These are phyloP conservation scores for Colletotrichum sp. DNA, from an alignment of 2,329 filamentous ascomycete species.

Conservation along the genomic window DNA sequence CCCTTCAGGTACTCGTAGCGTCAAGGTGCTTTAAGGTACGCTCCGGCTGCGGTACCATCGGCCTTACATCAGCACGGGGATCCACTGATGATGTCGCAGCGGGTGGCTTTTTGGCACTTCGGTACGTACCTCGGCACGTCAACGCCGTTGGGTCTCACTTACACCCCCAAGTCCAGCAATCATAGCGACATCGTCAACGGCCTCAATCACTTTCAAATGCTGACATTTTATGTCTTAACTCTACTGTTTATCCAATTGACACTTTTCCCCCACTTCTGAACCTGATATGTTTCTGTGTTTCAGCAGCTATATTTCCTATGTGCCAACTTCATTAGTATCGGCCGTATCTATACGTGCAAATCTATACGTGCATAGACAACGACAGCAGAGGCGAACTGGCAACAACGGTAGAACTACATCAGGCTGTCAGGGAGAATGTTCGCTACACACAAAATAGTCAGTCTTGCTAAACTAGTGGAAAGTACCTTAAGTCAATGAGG, in stretches of 20 bases:
- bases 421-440: not conserved
- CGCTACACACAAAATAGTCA: not conserved
- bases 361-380: not conserved
- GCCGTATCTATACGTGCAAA: not conserved
- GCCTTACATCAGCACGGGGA: slow-evolving; percentile 15
- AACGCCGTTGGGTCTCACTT: not conserved
- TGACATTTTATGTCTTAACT: not conserved
- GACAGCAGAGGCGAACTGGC: not conserved
- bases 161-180: not conserved
- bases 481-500: not conserved
- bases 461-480: not conserved
- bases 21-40: not conserved
- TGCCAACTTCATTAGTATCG: not conserved
- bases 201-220: not conserved
- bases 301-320: not conserved
- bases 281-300: not conserved
- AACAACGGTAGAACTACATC: not conserved
- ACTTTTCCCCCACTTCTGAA: not conserved
- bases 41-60: not conserved
- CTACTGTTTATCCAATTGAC: not conserved
- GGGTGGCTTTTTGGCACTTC: not conserved
- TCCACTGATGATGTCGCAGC: not conserved
- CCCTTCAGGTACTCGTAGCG: slow-evolving; percentile 7
- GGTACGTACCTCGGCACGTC: not conserved
- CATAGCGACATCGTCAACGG: not conserved